Conservation (phyloP, 1,284 basidiomycete species). For the Trichosporon sp. region DNA sequence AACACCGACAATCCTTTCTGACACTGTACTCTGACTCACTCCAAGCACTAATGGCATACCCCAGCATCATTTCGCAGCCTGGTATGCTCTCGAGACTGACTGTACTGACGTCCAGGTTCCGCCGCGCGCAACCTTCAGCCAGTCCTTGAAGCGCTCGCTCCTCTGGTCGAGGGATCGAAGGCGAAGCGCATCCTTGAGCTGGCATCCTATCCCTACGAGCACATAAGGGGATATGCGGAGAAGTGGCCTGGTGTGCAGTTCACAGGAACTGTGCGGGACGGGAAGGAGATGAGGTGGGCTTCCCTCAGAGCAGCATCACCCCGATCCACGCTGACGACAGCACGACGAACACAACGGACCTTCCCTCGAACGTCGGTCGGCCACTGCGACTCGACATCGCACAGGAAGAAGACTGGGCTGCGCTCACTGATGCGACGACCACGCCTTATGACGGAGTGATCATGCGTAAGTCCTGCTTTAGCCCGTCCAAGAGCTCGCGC, state of each 20-base stretch:
- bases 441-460: constrained; percentile 34
- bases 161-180: constrained; percentile 28
- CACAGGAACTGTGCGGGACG: constrained; percentile 40
- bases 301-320: background rate
- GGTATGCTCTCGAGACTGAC: constrained; percentile 23
- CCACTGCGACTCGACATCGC: constrained; percentile 35
- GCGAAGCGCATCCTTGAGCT: constrained; percentile 41
- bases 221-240: constrained; percentile 38
- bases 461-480: constrained; percentile 33
- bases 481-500: background rate
- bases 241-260: constrained; percentile 39
- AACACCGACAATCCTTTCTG: background rate
- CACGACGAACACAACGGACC: background rate
- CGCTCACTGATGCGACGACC: background rate
- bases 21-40: background rate
- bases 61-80: constrained; percentile 42
- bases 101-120: constrained; percentile 36
- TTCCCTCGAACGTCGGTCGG: constrained; percentile 29
- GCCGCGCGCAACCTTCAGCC: constrained; percentile 40
- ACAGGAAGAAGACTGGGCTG: constrained; percentile 32
- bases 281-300: constrained; percentile 34
- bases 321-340: constrained; percentile 8
- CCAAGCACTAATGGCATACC: constrained; percentile 35
- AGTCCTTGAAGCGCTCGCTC: constrained; percentile 36
- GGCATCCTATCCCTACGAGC: constrained; percentile 42